Conservation (phyloP, 148 eudicot species). For the Fallopia convolvulus region DNA sequence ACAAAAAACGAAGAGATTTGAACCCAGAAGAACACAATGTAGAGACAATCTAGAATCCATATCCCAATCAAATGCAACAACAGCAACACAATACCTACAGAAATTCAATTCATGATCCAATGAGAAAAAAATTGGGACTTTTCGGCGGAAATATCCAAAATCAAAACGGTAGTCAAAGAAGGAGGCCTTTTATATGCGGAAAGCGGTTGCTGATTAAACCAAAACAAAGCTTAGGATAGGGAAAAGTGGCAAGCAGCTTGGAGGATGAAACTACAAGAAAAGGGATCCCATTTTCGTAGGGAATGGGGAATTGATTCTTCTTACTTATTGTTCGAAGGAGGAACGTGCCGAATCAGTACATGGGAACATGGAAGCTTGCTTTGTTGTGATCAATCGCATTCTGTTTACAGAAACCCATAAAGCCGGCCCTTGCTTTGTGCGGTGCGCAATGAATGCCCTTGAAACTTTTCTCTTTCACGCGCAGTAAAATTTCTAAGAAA, state of each 20-base stretch:
- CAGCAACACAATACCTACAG: slow-evolving; percentile 6
- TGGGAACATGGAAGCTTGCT: too few relatives aligned
- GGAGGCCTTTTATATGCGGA: neutral
- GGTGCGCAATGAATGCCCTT: neutral
- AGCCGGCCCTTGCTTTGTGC: neutral
- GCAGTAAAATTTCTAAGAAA: too few relatives aligned
- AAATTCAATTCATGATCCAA: neutral
- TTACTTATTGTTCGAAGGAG: neutral
- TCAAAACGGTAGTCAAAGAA: slow-evolving; percentile 1
- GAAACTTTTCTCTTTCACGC: neutral
- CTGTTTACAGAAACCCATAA: neutral
- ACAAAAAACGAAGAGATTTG: neutral
- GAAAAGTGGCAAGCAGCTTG: slow-evolving; percentile 13
- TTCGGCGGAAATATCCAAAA: neutral
- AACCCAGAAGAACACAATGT: neutral
- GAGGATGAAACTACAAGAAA: neutral
- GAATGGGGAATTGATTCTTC: neutral
- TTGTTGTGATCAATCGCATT: neutral
- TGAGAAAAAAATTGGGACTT: slow-evolving; percentile 1
- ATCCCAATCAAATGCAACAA: neutral
- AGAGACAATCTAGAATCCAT: neutral
- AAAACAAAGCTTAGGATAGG: slow-evolving; percentile 20
- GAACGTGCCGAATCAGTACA: neutral
- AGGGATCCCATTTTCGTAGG: neutral
- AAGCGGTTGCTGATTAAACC: slow-evolving; percentile 13